Evolutionary conservation across 768 basidiomycete species (phyloP), one percentile per base, ranked within the genome.

Genomic region (Serpula lacrymans): DNA sequence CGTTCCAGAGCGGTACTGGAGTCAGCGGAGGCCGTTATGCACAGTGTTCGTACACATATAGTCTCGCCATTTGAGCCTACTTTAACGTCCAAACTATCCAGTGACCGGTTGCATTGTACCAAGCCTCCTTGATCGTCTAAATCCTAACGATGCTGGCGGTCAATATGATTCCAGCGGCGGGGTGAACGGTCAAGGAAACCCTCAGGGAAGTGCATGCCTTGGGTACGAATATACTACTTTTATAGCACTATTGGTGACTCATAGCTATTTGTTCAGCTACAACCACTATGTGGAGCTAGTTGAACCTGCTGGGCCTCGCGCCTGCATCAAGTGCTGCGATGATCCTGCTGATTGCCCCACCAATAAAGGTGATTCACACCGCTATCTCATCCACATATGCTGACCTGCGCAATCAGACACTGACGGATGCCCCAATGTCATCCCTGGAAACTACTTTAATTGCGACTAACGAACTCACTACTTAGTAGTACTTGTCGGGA

Each of bases 121-220:
- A 0, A 55, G 48, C 26, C 52, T 57, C n/a, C 57, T 77, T 21
- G 60, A 55, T 47, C 60, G 75, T 3, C 53, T 79, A 18, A 74
- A 77, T 48, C 55, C 68, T 1, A 53, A 58, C 34, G 78, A 80
- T 48, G 55, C 51, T 2, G 78, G 78, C 8, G 78, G 78, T 2
- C 75, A 80, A 49, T 80, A 80, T 50, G 77, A 78, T 53, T 78
- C 76, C 18, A 75, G 70, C 43, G 78, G 78, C 20, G 78, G 78
- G 4, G 58, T 45, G 2, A 66, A 62, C 18, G 75, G 75, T n/a
- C 49, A 41, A 6, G 78, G 78, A 1, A 78, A 78, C 48, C 77
- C 77, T 2, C 56, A 58, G 25, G 75, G 69, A 5, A 77, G 74
- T 46, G 64, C 67, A 6, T 80, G 78, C 46, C 49, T 68, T 12